These are phyloP conservation scores for Alternaria consortialis DNA, from an alignment of 2,329 filamentous ascomycete species.

Conservation along the genomic window DNA sequence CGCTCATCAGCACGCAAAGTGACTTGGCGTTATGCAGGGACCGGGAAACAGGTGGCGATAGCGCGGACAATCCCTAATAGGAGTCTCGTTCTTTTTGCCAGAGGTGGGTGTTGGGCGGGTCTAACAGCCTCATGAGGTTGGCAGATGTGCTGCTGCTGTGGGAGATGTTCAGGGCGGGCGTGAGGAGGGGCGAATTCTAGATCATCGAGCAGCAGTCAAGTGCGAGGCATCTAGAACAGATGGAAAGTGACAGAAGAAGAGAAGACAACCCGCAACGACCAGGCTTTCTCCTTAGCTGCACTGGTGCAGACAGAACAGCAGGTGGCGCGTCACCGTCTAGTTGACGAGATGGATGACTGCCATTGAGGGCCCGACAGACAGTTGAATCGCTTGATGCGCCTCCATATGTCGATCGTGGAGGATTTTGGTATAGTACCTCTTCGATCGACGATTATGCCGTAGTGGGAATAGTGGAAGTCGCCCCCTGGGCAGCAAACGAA, in stretches of 20 bases:
- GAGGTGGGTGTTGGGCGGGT: slow-evolving; percentile 7
- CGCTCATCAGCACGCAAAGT: slow-evolving; percentile 8
- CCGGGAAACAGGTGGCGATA: slow-evolving; percentile 24
- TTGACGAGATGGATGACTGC: slow-evolving; percentile 13
- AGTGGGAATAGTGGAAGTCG: slow-evolving; percentile 17
- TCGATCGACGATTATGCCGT: slow-evolving; percentile 27
- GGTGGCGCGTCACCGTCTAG: slow-evolving; percentile 11
- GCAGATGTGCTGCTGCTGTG: slow-evolving; percentile 14
- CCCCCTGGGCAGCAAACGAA: slow-evolving; percentile 3
- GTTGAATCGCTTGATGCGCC: slow-evolving; percentile 27
- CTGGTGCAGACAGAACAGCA: slow-evolving; percentile 6
- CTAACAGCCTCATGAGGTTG: slow-evolving; percentile 17
- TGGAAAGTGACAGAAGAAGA: slow-evolving; percentile 9
- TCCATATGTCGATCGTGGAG: slow-evolving; percentile 27
- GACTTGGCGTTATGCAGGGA: slow-evolving; percentile 37
- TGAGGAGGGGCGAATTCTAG: slow-evolving; percentile 16
- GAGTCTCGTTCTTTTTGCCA: slow-evolving; percentile 12
- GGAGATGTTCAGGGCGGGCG: neutral
- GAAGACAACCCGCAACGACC: neutral
- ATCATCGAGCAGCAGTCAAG: slow-evolving; percentile 10
- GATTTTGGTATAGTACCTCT: slow-evolving; percentile 8
- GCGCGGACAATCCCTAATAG: slow-evolving; percentile 18
- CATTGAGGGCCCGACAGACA: slow-evolving; percentile 9
- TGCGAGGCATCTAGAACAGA: slow-evolving; percentile 11
- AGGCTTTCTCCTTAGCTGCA: neutral